Evolutionary conservation across 352 stramenopile genomes (phyloP).

Genomic region (Pythium guiyangense): DNA sequence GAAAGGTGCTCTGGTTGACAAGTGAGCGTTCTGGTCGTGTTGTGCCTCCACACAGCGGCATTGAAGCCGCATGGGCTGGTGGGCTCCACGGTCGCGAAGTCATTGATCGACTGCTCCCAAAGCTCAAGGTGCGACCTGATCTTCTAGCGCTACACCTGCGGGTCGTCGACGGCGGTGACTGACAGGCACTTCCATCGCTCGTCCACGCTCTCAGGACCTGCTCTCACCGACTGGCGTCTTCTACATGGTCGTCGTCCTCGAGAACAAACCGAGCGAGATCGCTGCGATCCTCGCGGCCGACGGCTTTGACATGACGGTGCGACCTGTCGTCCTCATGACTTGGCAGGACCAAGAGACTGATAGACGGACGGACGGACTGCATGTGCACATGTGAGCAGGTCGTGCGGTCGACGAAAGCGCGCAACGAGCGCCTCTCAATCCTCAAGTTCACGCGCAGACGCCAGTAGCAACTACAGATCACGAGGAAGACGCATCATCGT

Average conservation of each 20-base stretch:
- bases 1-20: neutral
- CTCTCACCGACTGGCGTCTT: slow-evolving; percentile 87
- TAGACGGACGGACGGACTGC: neutral
- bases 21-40: neutral
- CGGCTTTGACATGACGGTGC: slow-evolving; percentile 68
- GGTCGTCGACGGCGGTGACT: neutral
- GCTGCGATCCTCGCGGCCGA: slow-evolving; percentile 53
- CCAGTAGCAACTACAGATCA: too few species aligned
- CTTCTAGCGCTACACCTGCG: too few species aligned
- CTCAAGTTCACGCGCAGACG: slow-evolving; percentile 43
- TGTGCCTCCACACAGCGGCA: slow-evolving; percentile 54
- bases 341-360: too few species aligned
- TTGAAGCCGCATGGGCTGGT: slow-evolving; percentile 96
- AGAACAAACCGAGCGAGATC: slow-evolving; percentile 96
- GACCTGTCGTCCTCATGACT: too few species aligned
- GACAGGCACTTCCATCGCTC: neutral
- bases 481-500: neutral
- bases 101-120: slow-evolving; percentile 92
- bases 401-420: slow-evolving; percentile 59
- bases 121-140: slow-evolving; percentile 56
- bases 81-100: slow-evolving; percentile 92
- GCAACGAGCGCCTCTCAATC: slow-evolving; percentile 73
- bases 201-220: too few species aligned
- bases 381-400: slow-evolving; percentile 23
- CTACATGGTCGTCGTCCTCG: slow-evolving; percentile 97